Evolutionary conservation across 108 stramenopile species (phyloP).

Genomic region (Fragilariopsis cylindrus): DNA sequence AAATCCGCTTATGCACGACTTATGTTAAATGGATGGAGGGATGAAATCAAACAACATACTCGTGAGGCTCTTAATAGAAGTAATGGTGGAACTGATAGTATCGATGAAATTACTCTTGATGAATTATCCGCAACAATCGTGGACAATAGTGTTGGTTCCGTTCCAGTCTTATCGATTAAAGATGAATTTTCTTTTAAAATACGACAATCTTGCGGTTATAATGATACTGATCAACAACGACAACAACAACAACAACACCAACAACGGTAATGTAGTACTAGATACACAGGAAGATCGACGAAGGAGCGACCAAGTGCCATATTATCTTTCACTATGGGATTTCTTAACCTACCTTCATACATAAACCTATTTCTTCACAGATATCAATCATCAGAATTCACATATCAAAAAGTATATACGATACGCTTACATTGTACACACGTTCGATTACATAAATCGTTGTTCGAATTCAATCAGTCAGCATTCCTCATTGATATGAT

Average conservation of each 20-base stretch:
- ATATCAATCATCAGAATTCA: too few relatives aligned
- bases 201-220: background rate
- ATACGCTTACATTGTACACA: too few relatives aligned
- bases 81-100: constrained; percentile 23
- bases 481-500: too few relatives aligned
- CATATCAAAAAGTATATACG: too few relatives aligned
- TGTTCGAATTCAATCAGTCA: too few relatives aligned
- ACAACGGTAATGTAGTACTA: too few relatives aligned
- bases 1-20: constrained; percentile 21
- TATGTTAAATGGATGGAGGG: constrained; percentile 31
- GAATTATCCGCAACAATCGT: constrained; percentile 19
- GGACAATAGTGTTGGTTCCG: background rate
- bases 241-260: background rate
- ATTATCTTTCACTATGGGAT: too few relatives aligned
- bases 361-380: too few relatives aligned
- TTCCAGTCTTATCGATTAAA: background rate
- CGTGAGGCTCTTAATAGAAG: constrained; percentile 22
- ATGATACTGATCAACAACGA: background rate
- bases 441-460: too few relatives aligned
- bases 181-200: background rate
- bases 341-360: too few relatives aligned
- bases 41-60: constrained; percentile 29
- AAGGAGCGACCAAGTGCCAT: too few relatives aligned
- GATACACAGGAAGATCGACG: too few relatives aligned
- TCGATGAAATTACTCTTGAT: constrained; percentile 30